Base-by-base conservation (phyloP, 2,329 filamentous ascomycete species). In the Scleromitrula shiraiana region DNA sequence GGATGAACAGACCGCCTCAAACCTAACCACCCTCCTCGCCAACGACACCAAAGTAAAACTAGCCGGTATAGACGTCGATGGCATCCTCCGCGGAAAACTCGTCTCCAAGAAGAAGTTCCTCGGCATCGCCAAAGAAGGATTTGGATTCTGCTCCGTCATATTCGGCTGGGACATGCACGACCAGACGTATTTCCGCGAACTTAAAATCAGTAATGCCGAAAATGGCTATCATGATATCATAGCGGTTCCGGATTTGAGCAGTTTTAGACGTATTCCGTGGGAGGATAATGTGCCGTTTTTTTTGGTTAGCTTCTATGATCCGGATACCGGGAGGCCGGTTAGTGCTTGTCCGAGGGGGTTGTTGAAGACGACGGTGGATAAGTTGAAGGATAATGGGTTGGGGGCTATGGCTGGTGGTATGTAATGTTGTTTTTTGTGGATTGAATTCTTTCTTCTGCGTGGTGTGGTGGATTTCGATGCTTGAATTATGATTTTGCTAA, bases 121-220 rank as follows among this genome's bases (percentile, higher is more conserved):
- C 30, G 88, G 85, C 24, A 78, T 95, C 45, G 83, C 83, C n/a
- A 68, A 78, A 35, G 76, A 80, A 37, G 90, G 89, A 43, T 95
- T 95, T 59, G 90, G 89, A 46, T 95, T 95, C 73, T 95, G 90
- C 72, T 93, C 86, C 17, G 88, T 95, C 57, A 81, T 95, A 56
- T 95, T 95, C 61, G 89, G 90, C 64, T 95, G 90, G 90, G 89
- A 96, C 68, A 95, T 95, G 88, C 89, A 96, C 67, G 90, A 96
- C 63, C 76, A 81, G 70, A 94, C 88, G 9, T 96, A 95, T 67
- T 83, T 87, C 65, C 80, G 77, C 59, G 89, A 95, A 68, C 77
- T 95, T 54, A 78, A 78, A 61, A 84, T 95, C 65, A 93, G 87
- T 68, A 95, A 95, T 69, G 85, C 86, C 57, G 83, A 88, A 61